Percentiles rank a stretch among this genome's conserved stretches.
phyloP scores from a whole-genome alignment of 768 basidiomycete genomes.

The Chiua virens region DNA sequence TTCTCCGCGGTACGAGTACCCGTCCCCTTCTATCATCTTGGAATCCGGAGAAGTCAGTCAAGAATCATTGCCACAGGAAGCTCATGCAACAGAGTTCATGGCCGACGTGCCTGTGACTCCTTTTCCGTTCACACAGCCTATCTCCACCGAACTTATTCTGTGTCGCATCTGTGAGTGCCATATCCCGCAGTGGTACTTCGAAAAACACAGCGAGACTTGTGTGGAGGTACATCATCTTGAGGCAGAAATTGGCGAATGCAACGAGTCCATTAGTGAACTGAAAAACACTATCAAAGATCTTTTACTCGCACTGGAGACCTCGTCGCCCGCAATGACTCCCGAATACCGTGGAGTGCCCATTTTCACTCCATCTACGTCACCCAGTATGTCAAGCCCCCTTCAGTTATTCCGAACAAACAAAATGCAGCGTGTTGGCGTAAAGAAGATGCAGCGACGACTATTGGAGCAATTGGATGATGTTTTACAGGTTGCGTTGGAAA shows the following conservation, averaged over 20 bases:
- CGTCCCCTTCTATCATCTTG: conserved; percentile 59
- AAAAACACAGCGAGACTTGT: conserved; percentile 99
- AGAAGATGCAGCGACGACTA: conserved; percentile 77
- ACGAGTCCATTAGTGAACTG: conserved; percentile 88
- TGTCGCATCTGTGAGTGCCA: conserved; percentile 98
- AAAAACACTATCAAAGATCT: conserved; percentile 85
- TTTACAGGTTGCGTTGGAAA: conserved; percentile 72
- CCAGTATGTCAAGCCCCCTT: conserved; percentile 70
- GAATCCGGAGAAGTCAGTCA: conserved; percentile 45
- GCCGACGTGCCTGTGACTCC: conserved; percentile 55
- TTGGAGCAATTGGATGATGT: conserved; percentile 88
- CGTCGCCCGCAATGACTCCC: conserved; percentile 63
- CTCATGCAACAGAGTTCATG: conserved; percentile 38
- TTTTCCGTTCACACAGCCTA: conserved; percentile 74
- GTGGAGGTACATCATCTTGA: conserved; percentile 94
- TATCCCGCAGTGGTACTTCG: conserved; percentile 99
- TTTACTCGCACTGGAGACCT: conserved; percentile 64
- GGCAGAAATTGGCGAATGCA: conserved; percentile 90
- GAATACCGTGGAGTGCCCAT: conserved; percentile 91
- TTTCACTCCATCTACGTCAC: conserved; percentile 69
- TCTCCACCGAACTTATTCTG: conserved; percentile 81
- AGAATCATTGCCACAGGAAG: conserved; percentile 35
- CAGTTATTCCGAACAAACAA: conserved; percentile 76
- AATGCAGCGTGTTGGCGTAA: conserved; percentile 77
- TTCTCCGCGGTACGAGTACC: conserved; percentile 65